These are phyloP conservation scores for Xylona heveae DNA, from an alignment of 495 filamentous ascomycete genomes.

Conservation along the genomic window DNA sequence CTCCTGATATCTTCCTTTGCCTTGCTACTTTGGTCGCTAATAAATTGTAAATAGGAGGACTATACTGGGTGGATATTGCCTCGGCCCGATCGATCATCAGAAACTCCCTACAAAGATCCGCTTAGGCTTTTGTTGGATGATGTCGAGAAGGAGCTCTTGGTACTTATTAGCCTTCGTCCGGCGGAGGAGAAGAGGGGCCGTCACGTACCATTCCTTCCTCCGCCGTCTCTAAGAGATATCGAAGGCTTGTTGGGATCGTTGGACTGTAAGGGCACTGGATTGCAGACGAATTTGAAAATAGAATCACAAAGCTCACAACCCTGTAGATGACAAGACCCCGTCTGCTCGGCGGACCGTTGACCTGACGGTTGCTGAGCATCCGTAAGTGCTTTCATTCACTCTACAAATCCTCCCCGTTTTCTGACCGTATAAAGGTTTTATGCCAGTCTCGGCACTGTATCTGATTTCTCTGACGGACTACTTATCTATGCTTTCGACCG, in stretches of 20 bases:
- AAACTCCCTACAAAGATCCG: slow-evolving; percentile 22
- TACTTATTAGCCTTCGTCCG: slow-evolving; percentile 24
- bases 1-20: too few species aligned
- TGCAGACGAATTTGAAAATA: not conserved
- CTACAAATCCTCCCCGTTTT: not conserved
- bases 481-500: slow-evolving; percentile 23
- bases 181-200: slow-evolving; percentile 21
- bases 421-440: slow-evolving; percentile 18
- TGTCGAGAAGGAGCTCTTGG: slow-evolving; percentile 25
- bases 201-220: slow-evolving; percentile 13
- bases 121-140: slow-evolving; percentile 31
- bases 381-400: slow-evolving; percentile 9
- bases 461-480: slow-evolving; percentile 29
- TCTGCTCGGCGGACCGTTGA: slow-evolving; percentile 10
- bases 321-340: slow-evolving; percentile 11
- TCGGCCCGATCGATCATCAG: slow-evolving; percentile 14
- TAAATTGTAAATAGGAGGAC: not conserved
- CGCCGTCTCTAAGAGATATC: slow-evolving; percentile 18
- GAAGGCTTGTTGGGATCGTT: slow-evolving; percentile 23
- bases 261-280: slow-evolving; percentile 20
- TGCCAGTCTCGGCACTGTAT: slow-evolving; percentile 21
- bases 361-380: slow-evolving; percentile 11
- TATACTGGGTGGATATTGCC: slow-evolving; percentile 20
- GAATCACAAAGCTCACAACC: too few species aligned
- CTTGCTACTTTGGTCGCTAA: too few species aligned